These are phyloP conservation scores for Penicillium digitatum DNA, from an alignment of 2,329 filamentous ascomycete species.

Conservation along the genomic window DNA sequence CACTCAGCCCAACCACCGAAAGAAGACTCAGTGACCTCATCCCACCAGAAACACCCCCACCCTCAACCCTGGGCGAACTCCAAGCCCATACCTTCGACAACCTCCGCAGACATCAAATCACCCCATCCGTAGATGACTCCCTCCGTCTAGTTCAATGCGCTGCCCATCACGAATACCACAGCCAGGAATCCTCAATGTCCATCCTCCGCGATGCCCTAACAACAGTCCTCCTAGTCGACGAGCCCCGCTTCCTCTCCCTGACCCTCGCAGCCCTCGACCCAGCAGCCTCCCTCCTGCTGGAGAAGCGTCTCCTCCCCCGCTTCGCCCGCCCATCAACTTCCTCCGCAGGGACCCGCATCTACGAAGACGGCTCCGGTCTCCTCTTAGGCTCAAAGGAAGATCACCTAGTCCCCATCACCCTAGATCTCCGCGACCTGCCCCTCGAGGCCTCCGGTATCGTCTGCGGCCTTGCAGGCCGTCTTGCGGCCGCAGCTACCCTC, in stretches of 20 bases:
- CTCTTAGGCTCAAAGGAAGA: constrained; percentile 69
- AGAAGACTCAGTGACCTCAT: constrained; percentile 24
- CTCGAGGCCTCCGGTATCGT: constrained; percentile 91
- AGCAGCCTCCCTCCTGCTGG: constrained; percentile 45
- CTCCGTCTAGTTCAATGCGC: constrained; percentile 80
- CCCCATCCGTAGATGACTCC: constrained; percentile 64
- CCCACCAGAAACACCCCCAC: constrained; percentile 66
- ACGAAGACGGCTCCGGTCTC: constrained; percentile 55
- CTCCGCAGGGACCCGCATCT: constrained; percentile 27
- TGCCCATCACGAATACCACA: constrained; percentile 52
- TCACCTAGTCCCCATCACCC: constrained; percentile 76
- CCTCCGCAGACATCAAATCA: constrained; percentile 72
- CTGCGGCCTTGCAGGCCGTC: constrained; percentile 79
- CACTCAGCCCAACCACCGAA: constrained; percentile 37
- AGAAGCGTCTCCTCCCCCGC: constrained; percentile 55
- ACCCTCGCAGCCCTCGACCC: constrained; percentile 46
- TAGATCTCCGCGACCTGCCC: constrained; percentile 76
- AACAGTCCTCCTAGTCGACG: constrained; percentile 37
- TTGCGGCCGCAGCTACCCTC: constrained; percentile 65
- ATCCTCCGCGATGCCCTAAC: constrained; percentile 41
- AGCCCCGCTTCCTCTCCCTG: constrained; percentile 48
- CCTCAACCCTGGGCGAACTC: constrained; percentile 71
- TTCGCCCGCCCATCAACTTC: constrained; percentile 58
- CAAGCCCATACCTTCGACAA: constrained; percentile 77
- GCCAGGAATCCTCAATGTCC: constrained; percentile 36